Evolutionary conservation across 2,329 filamentous ascomycete species (phyloP).

Genomic region (Cercospora beticola): DNA sequence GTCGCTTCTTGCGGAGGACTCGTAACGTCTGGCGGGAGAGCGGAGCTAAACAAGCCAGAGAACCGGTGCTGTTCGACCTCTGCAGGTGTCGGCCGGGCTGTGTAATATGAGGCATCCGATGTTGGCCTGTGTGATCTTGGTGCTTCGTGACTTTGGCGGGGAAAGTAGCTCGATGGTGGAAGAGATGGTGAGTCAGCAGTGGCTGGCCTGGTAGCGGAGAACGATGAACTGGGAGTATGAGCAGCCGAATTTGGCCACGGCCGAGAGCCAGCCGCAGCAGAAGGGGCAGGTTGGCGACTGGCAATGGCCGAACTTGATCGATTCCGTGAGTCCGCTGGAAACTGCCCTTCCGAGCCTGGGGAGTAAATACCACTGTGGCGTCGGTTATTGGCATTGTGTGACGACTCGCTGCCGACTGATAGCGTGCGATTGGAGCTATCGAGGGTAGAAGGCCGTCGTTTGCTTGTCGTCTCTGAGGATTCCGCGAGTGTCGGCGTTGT

Average conservation of each 20-base stretch:
- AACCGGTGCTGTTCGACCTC: constrained; percentile 28
- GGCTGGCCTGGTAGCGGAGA: constrained; percentile 37
- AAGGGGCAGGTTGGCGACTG: constrained; percentile 39
- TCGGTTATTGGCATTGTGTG: constrained; percentile 37
- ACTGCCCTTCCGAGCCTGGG: constrained; percentile 23
- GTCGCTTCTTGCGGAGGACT: constrained; percentile 13
- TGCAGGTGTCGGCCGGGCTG: constrained; percentile 28
- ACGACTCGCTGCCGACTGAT: constrained; percentile 38
- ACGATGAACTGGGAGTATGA: constrained; percentile 52
- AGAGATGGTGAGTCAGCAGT: constrained; percentile 35
- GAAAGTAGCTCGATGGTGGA: constrained; percentile 21
- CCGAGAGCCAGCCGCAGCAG: constrained; percentile 41
- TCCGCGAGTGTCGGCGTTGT: constrained; percentile 43
- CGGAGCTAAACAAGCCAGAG: constrained; percentile 37
- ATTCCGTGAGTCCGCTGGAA: constrained; percentile 40
- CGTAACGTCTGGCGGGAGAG: constrained; percentile 32
- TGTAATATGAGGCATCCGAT: constrained; percentile 37
- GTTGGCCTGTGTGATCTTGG: constrained; percentile 30
- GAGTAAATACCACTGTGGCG: constrained; percentile 67
- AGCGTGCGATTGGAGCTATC: constrained; percentile 43
- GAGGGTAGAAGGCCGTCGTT: constrained; percentile 39
- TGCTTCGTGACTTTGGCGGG: constrained; percentile 31
- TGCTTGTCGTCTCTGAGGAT: constrained; percentile 36
- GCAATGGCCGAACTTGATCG: constrained; percentile 59
- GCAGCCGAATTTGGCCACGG: constrained; percentile 37